phyloP scores from a whole-genome alignment of 2,329 filamentous ascomycete genomes.

The Aspergillus sp. region DNA sequence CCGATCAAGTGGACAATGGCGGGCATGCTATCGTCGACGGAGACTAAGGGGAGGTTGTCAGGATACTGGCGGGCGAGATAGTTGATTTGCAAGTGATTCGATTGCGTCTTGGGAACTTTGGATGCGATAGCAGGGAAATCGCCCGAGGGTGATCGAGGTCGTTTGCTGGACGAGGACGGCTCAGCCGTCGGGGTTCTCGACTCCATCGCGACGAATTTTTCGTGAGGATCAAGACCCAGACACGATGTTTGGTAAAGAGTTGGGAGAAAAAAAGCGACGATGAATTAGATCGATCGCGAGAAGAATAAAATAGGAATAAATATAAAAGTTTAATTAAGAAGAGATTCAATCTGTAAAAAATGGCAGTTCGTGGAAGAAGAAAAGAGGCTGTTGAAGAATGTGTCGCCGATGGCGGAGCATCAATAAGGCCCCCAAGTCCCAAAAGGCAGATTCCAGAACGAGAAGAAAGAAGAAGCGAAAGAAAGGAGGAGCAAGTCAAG shows the following conservation, averaged over 20 bases:
- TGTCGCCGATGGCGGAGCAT: too few relatives aligned
- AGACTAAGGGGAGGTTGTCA: slow-evolving; percentile 59
- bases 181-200: slow-evolving; percentile 30
- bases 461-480: neutral
- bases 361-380: too few relatives aligned
- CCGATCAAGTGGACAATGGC: slow-evolving; percentile 68
- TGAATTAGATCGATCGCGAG: too few relatives aligned
- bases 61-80: slow-evolving; percentile 61
- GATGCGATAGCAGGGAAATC: slow-evolving; percentile 35
- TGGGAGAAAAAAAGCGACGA: too few relatives aligned
- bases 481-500: neutral
- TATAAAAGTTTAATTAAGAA: too few relatives aligned
- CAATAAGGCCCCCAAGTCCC: too few relatives aligned
- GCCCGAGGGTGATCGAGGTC: slow-evolving; percentile 41
- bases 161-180: slow-evolving; percentile 38
- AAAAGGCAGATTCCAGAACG: too few relatives aligned
- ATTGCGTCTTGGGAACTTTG: slow-evolving; percentile 51
- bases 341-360: too few relatives aligned
- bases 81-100: slow-evolving; percentile 62
- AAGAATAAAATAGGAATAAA: too few relatives aligned
- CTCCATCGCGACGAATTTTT: slow-evolving; percentile 24
- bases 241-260: too few relatives aligned
- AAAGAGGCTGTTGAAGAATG: too few relatives aligned
- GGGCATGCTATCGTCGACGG: slow-evolving; percentile 64
- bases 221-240: neutral